Conservation (phyloP, 2,329 filamentous ascomycete genomes). For the Colletotrichum sp. region DNA sequence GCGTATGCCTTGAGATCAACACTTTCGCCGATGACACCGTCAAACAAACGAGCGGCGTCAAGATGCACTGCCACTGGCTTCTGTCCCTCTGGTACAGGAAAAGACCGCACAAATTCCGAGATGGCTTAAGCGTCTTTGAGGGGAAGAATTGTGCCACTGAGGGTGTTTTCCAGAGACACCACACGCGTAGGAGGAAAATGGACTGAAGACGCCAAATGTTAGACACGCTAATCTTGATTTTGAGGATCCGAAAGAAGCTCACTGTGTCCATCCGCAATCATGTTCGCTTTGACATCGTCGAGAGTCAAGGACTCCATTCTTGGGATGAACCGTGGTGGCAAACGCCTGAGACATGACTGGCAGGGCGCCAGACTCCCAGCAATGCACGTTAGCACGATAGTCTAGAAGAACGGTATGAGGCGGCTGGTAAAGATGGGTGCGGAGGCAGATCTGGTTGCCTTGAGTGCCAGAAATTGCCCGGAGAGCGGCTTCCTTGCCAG, state of each 20-base stretch:
- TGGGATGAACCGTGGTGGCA: neutral
- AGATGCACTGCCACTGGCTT: neutral
- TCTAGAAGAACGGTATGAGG: neutral
- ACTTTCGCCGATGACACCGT: neutral
- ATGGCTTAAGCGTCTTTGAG: neutral
- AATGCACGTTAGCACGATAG: neutral
- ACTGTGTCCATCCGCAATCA: neutral
- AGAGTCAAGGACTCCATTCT: neutral
- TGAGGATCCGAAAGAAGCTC: accelerated
- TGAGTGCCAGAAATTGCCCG: neutral
- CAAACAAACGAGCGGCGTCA: neutral
- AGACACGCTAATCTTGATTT: accelerated
- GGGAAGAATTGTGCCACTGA: neutral
- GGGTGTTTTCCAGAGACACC: neutral
- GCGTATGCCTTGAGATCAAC: neutral
- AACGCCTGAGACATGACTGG: neutral
- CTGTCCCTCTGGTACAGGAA: neutral
- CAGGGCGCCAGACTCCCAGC: neutral
- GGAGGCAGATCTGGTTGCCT: neutral
- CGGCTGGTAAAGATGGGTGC: neutral
- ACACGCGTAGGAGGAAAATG: neutral
- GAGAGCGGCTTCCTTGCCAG: neutral
- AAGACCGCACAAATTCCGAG: accelerated
- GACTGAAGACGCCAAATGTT: accelerated
- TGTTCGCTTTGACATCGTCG: neutral